Evolutionary conservation across 345 rosid species (phyloP).

Genomic region (Eutrema japonicum): DNA sequence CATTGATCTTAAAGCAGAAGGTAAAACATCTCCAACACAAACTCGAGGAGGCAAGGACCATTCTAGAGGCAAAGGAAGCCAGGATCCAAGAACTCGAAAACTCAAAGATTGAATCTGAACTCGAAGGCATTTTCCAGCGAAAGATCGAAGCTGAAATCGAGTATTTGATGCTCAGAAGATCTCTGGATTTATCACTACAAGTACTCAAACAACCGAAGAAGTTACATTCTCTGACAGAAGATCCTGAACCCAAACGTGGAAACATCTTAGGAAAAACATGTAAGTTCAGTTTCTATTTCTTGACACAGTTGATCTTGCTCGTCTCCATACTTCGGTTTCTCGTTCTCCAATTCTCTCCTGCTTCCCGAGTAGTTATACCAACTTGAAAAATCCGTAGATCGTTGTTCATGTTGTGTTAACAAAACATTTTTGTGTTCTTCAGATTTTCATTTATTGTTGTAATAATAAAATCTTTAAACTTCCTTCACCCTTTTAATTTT

Average conservation of each 20-base stretch:
- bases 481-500: too few relatives aligned
- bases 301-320: conserved; percentile 62
- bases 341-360: conserved; percentile 50
- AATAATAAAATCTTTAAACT: conserved; percentile 5
- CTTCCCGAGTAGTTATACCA: conserved; percentile 55
- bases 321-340: conserved; percentile 53
- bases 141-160: conserved; percentile 80
- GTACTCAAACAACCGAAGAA: conserved; percentile 46
- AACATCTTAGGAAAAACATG: conserved; percentile 50
- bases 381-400: conserved; percentile 41
- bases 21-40: conserved; percentile 52
- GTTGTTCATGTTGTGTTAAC: conserved; percentile 25
- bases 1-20: conserved; percentile 53
- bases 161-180: conserved; percentile 53
- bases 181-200: conserved; percentile 48
- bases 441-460: conserved; percentile 18
- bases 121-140: conserved; percentile 66
- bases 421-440: conserved; percentile 24
- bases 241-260: conserved; percentile 48
- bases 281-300: conserved; percentile 54
- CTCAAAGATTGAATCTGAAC: conserved; percentile 56
- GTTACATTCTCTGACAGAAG: conserved; percentile 45
- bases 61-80: conserved; percentile 56
- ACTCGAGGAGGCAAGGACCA: conserved; percentile 53
- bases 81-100: conserved; percentile 66